Evolutionary conservation across 306 rosid species (phyloP), one percentile per base, ranked within the genome.

Genomic region (Cucumis melo): DNA sequence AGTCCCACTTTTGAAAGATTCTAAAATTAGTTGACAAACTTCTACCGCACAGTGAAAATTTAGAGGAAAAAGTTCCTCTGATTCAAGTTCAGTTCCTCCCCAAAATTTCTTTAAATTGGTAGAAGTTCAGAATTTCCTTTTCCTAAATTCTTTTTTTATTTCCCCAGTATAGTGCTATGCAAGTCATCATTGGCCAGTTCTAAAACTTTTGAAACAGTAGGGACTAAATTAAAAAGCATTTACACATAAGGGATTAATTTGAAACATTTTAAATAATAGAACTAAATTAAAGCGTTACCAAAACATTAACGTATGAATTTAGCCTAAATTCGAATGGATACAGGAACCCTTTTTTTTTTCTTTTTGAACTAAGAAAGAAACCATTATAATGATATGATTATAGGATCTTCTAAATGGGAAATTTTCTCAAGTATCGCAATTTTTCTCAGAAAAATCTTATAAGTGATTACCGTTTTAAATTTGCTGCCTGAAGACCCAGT

Each of bases 391-490:
- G 42, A 48, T 44, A 46, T 23, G 15, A 32, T 32, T 32, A 4
- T 27, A 8, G 27, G 9, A 14, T 24, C 20, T 48, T 15, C 59
- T 7, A 48, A 39, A 15, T 72, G 60, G 39, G 50, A 50, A 50
- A 50, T 16, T 48, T 50, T 72, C 32, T 42, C 24, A 50, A 21
- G 27, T 27, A 72, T 48, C 13, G 13, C 70, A 16, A 12, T 62
- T 32, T 2, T 72, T 72, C 76, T 50, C 41, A 50, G 60, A n/a
- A 76, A 53, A 80, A 76, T 48, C 58, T 63, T 63, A 6, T 51
- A 80, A 73, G 54, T 56, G 75, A 56, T 79, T 81, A 94, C 99
- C 97, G 82, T 88, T 75, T 78, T 79, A 73, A 64, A 76, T 38
- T 21, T 78, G 63, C 81, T 84, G 51, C 75, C 88, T 19, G 78